Conservation (phyloP, 352 stramenopile genomes). For the Phytophthora sansomeana region DNA sequence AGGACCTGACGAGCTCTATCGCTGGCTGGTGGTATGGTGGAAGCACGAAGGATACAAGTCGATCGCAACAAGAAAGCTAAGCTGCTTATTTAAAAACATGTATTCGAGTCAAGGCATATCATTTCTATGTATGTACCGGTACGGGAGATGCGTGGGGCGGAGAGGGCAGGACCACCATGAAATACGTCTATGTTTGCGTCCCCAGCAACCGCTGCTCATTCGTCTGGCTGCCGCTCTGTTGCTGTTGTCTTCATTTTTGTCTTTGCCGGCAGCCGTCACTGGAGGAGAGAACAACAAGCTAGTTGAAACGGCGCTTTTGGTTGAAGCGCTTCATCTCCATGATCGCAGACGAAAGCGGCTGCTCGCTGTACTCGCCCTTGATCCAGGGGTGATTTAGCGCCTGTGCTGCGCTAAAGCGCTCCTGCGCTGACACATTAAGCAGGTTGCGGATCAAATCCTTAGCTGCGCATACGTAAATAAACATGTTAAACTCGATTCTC, state of each 20-base stretch:
- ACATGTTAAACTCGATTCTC: slow-evolving; percentile 14
- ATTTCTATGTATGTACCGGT: slow-evolving; percentile 52
- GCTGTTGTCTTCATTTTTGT: slow-evolving; percentile 32
- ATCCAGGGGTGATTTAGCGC: slow-evolving; percentile 88
- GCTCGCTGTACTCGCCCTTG: slow-evolving; percentile 82
- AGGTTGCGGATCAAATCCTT: slow-evolving; percentile 86
- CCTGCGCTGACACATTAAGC: slow-evolving; percentile 76
- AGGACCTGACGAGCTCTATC: slow-evolving; percentile 53
- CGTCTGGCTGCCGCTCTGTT: slow-evolving; percentile 26
- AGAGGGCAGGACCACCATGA: slow-evolving; percentile 40
- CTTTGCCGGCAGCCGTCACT: slow-evolving; percentile 28
- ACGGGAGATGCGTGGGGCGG: slow-evolving; percentile 33
- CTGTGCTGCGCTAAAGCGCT: slow-evolving; percentile 75
- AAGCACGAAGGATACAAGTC: slow-evolving; percentile 10
- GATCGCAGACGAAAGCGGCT: slow-evolving; percentile 84
- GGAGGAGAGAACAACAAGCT: slow-evolving; percentile 38
- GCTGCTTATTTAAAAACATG: slow-evolving; percentile 40
- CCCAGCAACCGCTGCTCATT: slow-evolving; percentile 40
- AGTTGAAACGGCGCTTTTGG: slow-evolving; percentile 89
- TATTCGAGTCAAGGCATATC: slow-evolving; percentile 45
- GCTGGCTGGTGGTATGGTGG: slow-evolving; percentile 52
- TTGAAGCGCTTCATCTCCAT: slow-evolving; percentile 92
- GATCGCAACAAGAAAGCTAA: slow-evolving; percentile 3
- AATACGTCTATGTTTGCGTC: slow-evolving; percentile 57
- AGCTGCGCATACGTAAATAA: slow-evolving; percentile 34